Base-by-base conservation (phyloP, 2,329 filamentous ascomycete species). In the Waltergamsia citrina region DNA sequence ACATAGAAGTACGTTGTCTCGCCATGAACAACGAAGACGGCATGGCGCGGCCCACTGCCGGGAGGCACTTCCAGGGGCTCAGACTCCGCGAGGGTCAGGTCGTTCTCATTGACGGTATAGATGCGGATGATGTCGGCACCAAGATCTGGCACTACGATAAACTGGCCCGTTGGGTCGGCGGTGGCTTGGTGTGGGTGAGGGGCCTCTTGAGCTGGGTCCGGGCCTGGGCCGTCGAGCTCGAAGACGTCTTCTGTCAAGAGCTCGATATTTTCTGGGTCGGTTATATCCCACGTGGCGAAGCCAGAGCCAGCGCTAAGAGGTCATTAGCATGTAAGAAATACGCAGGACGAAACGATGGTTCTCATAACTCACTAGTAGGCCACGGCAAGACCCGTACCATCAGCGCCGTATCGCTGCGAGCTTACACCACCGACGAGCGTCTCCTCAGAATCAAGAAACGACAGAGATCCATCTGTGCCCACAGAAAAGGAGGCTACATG, bases 21-120 rank as follows among this genome's bases (percentile, higher is more conserved):
- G 33, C 47, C 47, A 29, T 46, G 52, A 48, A 66, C 53, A 31
- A 59, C 55, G 57, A 84, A 85, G n/a, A 63, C 60, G 8, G 66
- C 67, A 47, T 85, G 80, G 21, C 80, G 65, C 1, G 81, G 81
- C 0, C 81, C 81, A 24, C 66, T 71, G 12, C 77, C 78, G 3
- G 66, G 43, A 22, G 59, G 41, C 34, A 66, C 51, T 23, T 54
- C 42, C 23, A 72, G 53, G 7, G 69, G 60, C 6, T 50, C 42
- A 15, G 57, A 43, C 16, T 56, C 46, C 14, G 47, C 47, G 7
- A 72, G 56, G 21, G 66, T 61, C 6, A 56, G 48, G 29, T 64
- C 63, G 42, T 73, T 55, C 7, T 32, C 32, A 32, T 36, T 36
- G 45, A 80, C 63, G 35, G 57, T 48, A 50, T 72, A 84, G 37